These are phyloP conservation scores for Senna tora DNA, from an alignment of 306 rosid genomes.

Conservation along the genomic window DNA sequence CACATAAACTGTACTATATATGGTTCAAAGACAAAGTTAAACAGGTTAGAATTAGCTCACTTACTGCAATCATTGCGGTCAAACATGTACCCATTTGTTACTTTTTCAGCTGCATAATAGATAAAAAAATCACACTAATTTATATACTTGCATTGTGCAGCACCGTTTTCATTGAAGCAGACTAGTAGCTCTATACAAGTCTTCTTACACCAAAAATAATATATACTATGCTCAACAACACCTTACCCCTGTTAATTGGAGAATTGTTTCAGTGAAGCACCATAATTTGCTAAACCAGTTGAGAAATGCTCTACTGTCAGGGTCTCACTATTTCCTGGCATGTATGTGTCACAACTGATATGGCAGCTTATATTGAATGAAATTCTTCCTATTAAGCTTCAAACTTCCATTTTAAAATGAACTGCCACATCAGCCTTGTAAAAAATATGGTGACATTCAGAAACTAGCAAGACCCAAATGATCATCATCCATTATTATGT, in stretches of 20 bases:
- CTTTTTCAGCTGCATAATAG: slow-evolving; percentile 22
- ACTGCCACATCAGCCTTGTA: background rate
- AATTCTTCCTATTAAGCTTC: background rate
- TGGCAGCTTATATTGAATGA: slow-evolving; percentile 31
- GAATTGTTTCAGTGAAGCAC: slow-evolving; percentile 32
- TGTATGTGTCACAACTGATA: slow-evolving; percentile 26
- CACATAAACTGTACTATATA: no score
- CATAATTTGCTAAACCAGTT: slow-evolving; percentile 40
- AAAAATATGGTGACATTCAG: slow-evolving; percentile 31
- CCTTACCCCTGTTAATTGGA: slow-evolving; percentile 31
- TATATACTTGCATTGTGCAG: slow-evolving; percentile 45
- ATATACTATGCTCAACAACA: slow-evolving; percentile 45
- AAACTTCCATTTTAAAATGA: background rate
- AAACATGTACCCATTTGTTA: no score
- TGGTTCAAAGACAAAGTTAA: background rate
- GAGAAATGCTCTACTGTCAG: slow-evolving; percentile 26
- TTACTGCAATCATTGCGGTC: no score
- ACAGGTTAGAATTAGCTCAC: background rate
- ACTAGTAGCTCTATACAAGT: slow-evolving; percentile 36
- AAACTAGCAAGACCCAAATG: slow-evolving; percentile 45
- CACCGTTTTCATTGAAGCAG: slow-evolving; percentile 39
- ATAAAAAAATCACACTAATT: slow-evolving; percentile 22
- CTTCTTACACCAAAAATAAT: slow-evolving; percentile 29
- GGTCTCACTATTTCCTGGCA: slow-evolving; percentile 41
- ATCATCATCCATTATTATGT: slow-evolving; percentile 3